Percentiles rank a stretch among this genome's conserved stretches.
Conservation (phyloP, 2,329 filamentous ascomycete species). For the Trichoderma sp. region DNA sequence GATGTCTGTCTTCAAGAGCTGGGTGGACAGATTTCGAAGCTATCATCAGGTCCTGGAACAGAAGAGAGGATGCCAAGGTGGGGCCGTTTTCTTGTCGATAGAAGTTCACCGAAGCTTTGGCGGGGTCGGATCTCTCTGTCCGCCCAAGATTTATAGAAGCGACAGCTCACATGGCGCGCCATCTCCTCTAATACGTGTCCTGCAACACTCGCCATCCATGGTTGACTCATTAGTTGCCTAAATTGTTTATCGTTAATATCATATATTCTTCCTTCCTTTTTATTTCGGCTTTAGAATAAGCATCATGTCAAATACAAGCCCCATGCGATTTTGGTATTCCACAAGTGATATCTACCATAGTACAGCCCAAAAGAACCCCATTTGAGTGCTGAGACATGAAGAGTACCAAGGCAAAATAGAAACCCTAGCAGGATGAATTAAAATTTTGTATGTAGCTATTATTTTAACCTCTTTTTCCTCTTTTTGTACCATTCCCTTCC, state of each 20-base stretch:
- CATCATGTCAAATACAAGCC: neutral
- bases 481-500: neutral
- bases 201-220: neutral
- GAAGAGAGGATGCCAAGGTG: slow-evolving; percentile 13
- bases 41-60: neutral
- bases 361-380: slow-evolving; percentile 4
- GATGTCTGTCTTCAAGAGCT: neutral
- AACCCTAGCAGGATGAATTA: neutral
- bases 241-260: neutral
- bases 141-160: neutral
- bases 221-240: neutral
- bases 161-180: neutral
- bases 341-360: neutral
- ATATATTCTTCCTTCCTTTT: neutral
- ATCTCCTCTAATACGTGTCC: neutral
- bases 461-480: neutral
- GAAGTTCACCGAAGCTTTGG: slow-evolving; percentile 22
- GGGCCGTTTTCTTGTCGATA: slow-evolving; percentile 10
- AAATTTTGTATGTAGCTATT: neutral
- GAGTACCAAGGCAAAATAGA: neutral
- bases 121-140: slow-evolving; percentile 3
- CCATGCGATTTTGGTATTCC: no score
- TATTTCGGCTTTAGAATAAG: no score
- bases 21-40: neutral
- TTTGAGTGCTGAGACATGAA: neutral